Percentiles rank a stretch among this genome's conserved stretches.
Evolutionary conservation across 129 eudicot species (phyloP).

Genomic region (Deinandra increscens): DNA sequence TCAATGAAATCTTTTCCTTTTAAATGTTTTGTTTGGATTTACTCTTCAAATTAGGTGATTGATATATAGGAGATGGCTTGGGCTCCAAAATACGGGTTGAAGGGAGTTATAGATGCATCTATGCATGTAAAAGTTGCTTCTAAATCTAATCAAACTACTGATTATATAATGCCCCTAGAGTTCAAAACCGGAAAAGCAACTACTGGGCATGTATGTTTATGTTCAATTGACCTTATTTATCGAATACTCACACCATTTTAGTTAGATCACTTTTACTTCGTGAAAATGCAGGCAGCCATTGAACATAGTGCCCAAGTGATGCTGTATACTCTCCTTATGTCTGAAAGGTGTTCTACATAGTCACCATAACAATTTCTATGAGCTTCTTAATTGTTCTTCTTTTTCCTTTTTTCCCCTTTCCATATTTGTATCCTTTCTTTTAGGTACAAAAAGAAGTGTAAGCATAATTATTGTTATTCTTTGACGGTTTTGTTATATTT

Average conservation of each 20-base stretch:
- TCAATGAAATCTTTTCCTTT: not conserved
- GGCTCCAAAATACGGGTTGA: slow-evolving; percentile 95
- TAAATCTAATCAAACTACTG: slow-evolving; percentile 34
- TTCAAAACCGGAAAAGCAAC: slow-evolving; percentile 99
- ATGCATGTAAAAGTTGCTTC: slow-evolving; percentile 51
- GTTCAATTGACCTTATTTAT: slow-evolving; percentile 13
- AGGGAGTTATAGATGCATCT: slow-evolving; percentile 98
- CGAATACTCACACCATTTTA: not conserved
- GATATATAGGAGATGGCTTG: slow-evolving; percentile 99
- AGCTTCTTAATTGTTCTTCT: slow-evolving; percentile 9
- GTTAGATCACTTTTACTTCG: slow-evolving; percentile 16
- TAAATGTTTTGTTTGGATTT: not conserved
- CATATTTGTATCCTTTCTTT: not conserved
- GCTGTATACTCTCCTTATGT: slow-evolving; percentile 93
- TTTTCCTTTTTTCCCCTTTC: not conserved
- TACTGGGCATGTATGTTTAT: slow-evolving; percentile 78
- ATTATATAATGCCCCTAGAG: slow-evolving; percentile 82
- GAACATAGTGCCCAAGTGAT: slow-evolving; percentile 98
- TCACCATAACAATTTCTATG: slow-evolving; percentile 5
- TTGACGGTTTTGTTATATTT: slow-evolving; percentile 8
- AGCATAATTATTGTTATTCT: not conserved
- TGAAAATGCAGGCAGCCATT: slow-evolving; percentile 61
- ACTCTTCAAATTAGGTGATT: slow-evolving; percentile 51
- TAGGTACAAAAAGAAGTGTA: slow-evolving; percentile 57
- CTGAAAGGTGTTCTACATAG: slow-evolving; percentile 64